phyloP scores from a whole-genome alignment of 441 rosid genomes.

The Theobroma grandiflorum region DNA sequence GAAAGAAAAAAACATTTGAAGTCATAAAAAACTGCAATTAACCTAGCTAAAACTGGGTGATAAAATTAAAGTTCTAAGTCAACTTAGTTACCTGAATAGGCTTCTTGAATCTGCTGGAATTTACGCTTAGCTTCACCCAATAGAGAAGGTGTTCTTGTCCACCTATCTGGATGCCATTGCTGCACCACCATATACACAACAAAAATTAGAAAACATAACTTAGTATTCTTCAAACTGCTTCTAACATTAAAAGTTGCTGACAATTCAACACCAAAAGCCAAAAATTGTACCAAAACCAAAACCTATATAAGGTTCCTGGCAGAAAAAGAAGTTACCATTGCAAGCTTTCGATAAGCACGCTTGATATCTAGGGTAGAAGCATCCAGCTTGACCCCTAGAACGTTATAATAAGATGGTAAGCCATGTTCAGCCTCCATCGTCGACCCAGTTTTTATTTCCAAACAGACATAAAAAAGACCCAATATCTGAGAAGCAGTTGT shows the following conservation, averaged over 20 bases:
- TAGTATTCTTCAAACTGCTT: background rate
- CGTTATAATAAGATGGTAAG: constrained; percentile 53
- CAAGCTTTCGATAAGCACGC: constrained; percentile 75
- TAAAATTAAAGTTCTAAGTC: background rate
- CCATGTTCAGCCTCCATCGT: constrained; percentile 16
- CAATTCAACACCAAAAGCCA: background rate
- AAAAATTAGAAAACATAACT: background rate
- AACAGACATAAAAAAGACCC: background rate
- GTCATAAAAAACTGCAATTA: background rate
- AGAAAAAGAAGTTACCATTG: constrained; percentile 55
- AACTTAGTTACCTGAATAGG: constrained; percentile 63
- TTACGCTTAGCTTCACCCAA: constrained; percentile 63
- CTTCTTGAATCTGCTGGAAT: constrained; percentile 84
- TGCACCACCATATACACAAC: constrained; percentile 28
- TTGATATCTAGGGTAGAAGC: constrained; percentile 65
- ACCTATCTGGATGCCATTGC: constrained; percentile 92
- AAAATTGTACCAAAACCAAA: background rate
- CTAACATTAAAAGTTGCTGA: background rate
- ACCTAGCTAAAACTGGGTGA: background rate
- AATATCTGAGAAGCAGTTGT: background rate
- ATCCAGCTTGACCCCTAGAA: constrained; percentile 60
- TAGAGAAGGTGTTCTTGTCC: constrained; percentile 58
- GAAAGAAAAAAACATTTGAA: background rate
- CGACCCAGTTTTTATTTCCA: background rate
- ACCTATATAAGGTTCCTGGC: background rate